Evolutionary conservation across 202 grass and related monocot species (phyloP).

Genomic region (Zoysia matrella): DNA sequence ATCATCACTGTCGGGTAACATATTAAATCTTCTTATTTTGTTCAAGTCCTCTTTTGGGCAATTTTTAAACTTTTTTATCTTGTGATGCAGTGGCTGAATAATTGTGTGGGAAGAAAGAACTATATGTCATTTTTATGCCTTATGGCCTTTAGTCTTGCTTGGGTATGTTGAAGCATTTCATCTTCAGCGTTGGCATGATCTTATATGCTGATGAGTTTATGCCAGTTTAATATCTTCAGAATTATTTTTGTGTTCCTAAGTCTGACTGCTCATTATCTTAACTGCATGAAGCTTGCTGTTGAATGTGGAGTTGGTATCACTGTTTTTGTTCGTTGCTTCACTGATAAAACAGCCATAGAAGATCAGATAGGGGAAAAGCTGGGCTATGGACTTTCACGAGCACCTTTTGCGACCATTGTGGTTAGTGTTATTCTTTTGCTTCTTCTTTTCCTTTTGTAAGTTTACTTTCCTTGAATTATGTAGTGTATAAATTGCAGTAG

Average conservation of each 20-base stretch:
- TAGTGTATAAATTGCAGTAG: not conserved
- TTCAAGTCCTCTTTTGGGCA: slow-evolving; percentile 8
- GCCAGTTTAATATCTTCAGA: slow-evolving; percentile 26
- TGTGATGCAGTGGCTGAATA: slow-evolving; percentile 91
- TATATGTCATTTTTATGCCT: slow-evolving; percentile 85
- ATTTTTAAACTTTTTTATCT: slow-evolving; percentile 12
- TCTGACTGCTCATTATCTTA: slow-evolving; percentile 34
- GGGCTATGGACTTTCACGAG: slow-evolving; percentile 93
- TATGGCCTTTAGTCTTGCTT: slow-evolving; percentile 87
- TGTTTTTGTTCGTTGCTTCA: slow-evolving; percentile 92
- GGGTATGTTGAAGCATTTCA: slow-evolving; percentile 67
- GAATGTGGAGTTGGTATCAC: slow-evolving; percentile 91
- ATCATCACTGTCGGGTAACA: slow-evolving; percentile 85
- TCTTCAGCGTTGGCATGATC: not conserved
- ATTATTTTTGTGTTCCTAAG: slow-evolving; percentile 40
- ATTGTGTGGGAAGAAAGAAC: slow-evolving; percentile 98
- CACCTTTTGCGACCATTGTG: slow-evolving; percentile 84
- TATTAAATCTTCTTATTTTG: slow-evolving; percentile 30
- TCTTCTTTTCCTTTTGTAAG: slow-evolving; percentile 1
- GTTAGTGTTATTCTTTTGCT: slow-evolving; percentile 43
- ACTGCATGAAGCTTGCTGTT: slow-evolving; percentile 71
- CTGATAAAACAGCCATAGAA: slow-evolving; percentile 67
- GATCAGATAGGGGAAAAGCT: slow-evolving; percentile 81
- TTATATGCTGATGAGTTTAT: slow-evolving; percentile 36
- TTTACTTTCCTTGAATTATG: slow-evolving; percentile 9